Percentiles rank a stretch among this genome's conserved stretches.
phyloP scores from a whole-genome alignment of 2,329 filamentous ascomycete genomes.

The Blumeria hordei region DNA sequence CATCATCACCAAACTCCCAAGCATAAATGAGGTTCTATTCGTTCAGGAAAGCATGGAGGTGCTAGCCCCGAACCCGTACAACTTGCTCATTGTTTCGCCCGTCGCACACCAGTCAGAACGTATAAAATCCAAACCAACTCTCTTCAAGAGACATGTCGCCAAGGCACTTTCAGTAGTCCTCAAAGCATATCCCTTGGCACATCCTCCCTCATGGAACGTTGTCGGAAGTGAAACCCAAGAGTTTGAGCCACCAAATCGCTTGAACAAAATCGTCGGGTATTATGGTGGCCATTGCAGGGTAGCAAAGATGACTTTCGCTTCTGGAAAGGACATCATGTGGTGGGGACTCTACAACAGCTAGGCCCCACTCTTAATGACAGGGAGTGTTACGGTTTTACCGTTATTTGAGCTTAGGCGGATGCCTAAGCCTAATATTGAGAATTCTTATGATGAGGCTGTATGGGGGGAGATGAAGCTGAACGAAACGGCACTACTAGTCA shows the following conservation, averaged over 20 bases:
- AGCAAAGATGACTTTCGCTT: background rate
- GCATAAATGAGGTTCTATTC: conserved; percentile 4
- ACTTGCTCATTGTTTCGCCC: background rate
- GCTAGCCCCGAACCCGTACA: background rate
- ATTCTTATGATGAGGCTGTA: too few relatives aligned
- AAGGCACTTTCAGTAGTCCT: background rate
- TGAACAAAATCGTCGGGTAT: background rate
- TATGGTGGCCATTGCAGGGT: background rate
- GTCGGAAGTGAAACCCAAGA: background rate
- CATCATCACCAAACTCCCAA: conserved; percentile 4
- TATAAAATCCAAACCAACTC: background rate
- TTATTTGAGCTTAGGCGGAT: too few relatives aligned
- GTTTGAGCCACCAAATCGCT: background rate
- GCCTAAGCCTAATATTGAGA: too few relatives aligned
- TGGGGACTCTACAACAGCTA: background rate
- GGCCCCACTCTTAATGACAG: too few relatives aligned
- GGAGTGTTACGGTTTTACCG: too few relatives aligned
- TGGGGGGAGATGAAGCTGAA: too few relatives aligned
- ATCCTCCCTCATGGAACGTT: background rate
- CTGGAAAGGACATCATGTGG: background rate
- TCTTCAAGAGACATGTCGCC: background rate
- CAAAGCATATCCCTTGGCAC: background rate
- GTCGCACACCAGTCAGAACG: background rate
- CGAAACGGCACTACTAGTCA: too few relatives aligned
- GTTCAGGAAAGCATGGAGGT: background rate